Evolutionary conservation across 345 rosid species (phyloP).

Genomic region (Diplotaxis tenuifolia): DNA sequence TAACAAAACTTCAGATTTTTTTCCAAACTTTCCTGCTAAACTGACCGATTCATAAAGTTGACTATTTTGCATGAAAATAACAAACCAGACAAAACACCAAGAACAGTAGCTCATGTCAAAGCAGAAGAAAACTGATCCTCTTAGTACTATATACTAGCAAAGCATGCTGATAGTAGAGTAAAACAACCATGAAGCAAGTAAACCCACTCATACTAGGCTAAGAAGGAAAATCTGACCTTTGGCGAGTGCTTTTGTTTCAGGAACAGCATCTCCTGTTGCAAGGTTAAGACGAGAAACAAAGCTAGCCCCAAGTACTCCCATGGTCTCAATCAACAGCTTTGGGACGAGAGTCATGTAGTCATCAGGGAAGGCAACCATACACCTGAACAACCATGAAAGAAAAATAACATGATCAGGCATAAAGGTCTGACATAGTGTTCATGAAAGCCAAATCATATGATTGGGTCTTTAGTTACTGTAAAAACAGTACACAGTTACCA

Average conservation of each 20-base stretch:
- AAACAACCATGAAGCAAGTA: not conserved
- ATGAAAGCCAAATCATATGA: conserved; percentile 6
- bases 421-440: conserved; percentile 4
- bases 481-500: conserved; percentile 52
- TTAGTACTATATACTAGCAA: not conserved
- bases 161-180: conserved; percentile 8
- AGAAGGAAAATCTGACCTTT: conserved; percentile 53
- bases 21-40: not conserved
- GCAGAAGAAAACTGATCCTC: conserved; percentile 9
- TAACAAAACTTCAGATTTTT: not conserved
- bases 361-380: conserved; percentile 91
- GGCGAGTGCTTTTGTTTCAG: conserved; percentile 85
- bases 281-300: conserved; percentile 83
- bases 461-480: not conserved
- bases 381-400: conserved; percentile 52
- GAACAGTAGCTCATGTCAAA: not conserved
- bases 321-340: conserved; percentile 76
- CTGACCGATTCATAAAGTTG: not conserved
- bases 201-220: not conserved
- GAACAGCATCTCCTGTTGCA: conserved; percentile 86
- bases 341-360: conserved; percentile 80
- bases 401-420: conserved; percentile 9
- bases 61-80: not conserved
- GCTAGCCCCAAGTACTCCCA: conserved; percentile 68
- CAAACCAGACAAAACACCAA: not conserved